phyloP scores from a whole-genome alignment of 768 basidiomycete species.

The Hypholoma fasciculare region DNA sequence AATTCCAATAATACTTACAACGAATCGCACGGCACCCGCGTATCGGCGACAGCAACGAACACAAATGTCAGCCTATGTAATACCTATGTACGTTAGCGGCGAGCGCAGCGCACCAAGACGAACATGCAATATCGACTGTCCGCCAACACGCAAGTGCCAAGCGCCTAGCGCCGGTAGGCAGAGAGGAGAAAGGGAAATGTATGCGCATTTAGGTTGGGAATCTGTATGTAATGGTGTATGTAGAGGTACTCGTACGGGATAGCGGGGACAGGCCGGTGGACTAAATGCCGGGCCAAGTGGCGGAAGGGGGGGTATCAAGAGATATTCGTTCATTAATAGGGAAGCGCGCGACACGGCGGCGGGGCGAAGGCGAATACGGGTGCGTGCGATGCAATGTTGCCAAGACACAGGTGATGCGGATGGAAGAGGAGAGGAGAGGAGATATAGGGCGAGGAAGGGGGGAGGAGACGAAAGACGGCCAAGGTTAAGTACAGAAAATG shows the following conservation, averaged over 20 bases:
- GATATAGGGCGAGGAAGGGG: background rate
- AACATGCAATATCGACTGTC: too few relatives aligned
- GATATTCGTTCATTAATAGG: background rate
- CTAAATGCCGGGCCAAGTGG: background rate
- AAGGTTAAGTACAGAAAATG: background rate
- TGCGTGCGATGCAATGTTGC: background rate
- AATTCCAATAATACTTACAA: too few relatives aligned
- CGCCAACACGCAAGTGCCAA: too few relatives aligned
- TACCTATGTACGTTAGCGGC: too few relatives aligned
- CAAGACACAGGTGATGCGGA: background rate
- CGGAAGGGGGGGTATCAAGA: background rate
- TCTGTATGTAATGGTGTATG: constrained; percentile 3
- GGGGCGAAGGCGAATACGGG: background rate
- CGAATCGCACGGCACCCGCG: too few relatives aligned
- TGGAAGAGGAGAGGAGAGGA: background rate
- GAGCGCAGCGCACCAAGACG: too few relatives aligned
- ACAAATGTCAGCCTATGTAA: too few relatives aligned
- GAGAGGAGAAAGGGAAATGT: background rate
- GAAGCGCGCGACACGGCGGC: background rate
- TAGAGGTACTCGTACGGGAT: background rate
- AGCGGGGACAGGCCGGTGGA: background rate
- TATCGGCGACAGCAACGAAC: too few relatives aligned
- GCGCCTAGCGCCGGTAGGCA: too few relatives aligned
- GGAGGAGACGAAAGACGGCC: background rate
- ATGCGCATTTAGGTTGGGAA: background rate